Evolutionary conservation across 2,329 filamentous ascomycete genomes (phyloP).

Genomic region (Fusarium sp.): DNA sequence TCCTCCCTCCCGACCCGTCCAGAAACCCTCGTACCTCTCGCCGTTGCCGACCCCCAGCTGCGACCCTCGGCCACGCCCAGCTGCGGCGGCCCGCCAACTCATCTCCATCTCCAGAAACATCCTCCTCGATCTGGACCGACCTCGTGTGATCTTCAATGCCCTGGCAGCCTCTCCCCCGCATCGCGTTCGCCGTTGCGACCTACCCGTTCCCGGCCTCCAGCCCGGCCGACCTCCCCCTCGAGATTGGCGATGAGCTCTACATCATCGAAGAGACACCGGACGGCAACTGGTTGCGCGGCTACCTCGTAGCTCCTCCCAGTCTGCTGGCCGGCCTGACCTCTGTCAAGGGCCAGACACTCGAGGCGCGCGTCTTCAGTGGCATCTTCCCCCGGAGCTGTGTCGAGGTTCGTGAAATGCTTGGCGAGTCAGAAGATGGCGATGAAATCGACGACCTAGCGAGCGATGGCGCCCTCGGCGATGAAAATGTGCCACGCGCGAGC

Average conservation of each 20-base stretch:
- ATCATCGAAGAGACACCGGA: constrained; percentile 97
- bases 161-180: constrained; percentile 96
- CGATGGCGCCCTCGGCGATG: constrained; percentile 46
- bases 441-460: constrained; percentile 53
- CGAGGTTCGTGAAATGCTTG: constrained; percentile 91
- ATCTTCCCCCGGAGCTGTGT: constrained; percentile 97
- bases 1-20: constrained; percentile 13
- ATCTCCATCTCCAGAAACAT: constrained; percentile 10
- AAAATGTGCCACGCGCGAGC: constrained; percentile 48
- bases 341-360: constrained; percentile 90
- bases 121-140: constrained; percentile 30
- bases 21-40: constrained; percentile 7
- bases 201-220: constrained; percentile 91
- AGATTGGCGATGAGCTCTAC: constrained; percentile 98
- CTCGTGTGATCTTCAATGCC: constrained; percentile 72
- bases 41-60: constrained; percentile 37
- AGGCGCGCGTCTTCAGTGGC: constrained; percentile 97
- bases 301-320: constrained; percentile 93
- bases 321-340: constrained; percentile 91
- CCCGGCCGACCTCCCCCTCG: constrained; percentile 91
- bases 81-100: constrained; percentile 26
- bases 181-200: constrained; percentile 97
- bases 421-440: constrained; percentile 72
- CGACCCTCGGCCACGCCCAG: constrained; percentile 28
- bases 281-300: constrained; percentile 93